Percentiles rank a stretch among this genome's conserved stretches.
These are phyloP conservation scores for Agrocybe pediades DNA, from an alignment of 768 basidiomycete genomes.

Conservation along the genomic window DNA sequence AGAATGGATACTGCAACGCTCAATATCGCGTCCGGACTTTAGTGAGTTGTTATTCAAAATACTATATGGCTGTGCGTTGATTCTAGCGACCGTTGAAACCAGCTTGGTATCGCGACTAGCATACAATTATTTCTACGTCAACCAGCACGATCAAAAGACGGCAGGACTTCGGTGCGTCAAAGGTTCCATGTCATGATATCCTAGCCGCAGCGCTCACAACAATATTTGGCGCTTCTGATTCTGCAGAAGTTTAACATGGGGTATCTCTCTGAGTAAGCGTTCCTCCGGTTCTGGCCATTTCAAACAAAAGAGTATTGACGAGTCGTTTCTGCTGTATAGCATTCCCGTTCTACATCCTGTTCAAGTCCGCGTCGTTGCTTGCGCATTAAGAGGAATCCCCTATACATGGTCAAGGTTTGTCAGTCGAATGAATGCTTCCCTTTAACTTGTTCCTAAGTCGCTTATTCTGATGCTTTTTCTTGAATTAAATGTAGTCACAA, in stretches of 20 bases:
- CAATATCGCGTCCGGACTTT: constrained; percentile 29
- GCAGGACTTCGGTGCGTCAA: constrained; percentile 14
- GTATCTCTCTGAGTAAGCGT: constrained; percentile 10
- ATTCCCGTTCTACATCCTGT: constrained; percentile 17
- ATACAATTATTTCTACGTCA: constrained; percentile 25
- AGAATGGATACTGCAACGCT: constrained; percentile 22
- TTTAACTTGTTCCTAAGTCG: too few relatives aligned
- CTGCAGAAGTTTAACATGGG: constrained; percentile 11
- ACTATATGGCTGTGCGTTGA: neutral
- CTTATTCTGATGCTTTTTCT: too few relatives aligned
- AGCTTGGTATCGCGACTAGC: constrained; percentile 16
- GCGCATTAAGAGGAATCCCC: neutral
- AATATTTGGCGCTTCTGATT: neutral
- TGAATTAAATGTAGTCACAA: too few relatives aligned
- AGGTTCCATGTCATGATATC: neutral
- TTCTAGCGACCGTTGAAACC: neutral
- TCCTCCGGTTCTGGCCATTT: neutral
- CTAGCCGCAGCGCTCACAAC: neutral
- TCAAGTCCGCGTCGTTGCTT: constrained; percentile 7
- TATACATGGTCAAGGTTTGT: neutral
- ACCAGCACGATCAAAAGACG: constrained; percentile 11
- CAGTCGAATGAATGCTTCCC: too few relatives aligned
- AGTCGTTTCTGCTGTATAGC: neutral
- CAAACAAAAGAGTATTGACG: neutral
- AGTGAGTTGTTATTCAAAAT: constrained; percentile 18